Evolutionary conservation across 345 rosid genomes (phyloP), one percentile per base, ranked within the genome.

Genomic region (Cardamine chenopodiifolia): DNA sequence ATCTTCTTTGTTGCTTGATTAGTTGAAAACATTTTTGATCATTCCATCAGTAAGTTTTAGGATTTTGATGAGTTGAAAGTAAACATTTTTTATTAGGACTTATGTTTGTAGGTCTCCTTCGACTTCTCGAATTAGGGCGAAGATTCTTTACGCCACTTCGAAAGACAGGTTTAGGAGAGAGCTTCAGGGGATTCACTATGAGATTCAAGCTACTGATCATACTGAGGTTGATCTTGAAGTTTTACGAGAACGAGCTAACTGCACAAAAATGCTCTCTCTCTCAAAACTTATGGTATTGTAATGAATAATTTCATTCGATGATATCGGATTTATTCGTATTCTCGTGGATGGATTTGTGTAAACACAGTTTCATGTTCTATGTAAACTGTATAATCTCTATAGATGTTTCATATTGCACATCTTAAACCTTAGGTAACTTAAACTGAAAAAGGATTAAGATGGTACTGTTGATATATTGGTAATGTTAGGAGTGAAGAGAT

Each of bases 181-280:
- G 81, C 88, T 90, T 8, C 85, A 90, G 45, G 96, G 96, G 32
- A 68, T 90, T 72, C 96, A 90, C 73, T 88, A 88, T 37, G 91
- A 86, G 83, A 85, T 90, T 79, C 96, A 90, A 83, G 96, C 93
- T 12, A 88, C 93, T 72, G 96, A 90, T 79, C 86, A 89, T 66
- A 85, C 93, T 1, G 96, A 90, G 78, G 87, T 90, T 87, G 90
- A 88, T 73, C 88, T 88, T 37, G 87, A 90, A 32, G 91, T 88
- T 49, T 6, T 86, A 52, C 81, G 80, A 66, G 92, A 86, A 26
- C 88, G 87, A 50, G 92, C 91, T n/a, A 80, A 86, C 66, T 90
- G 56, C 84, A 2, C 8, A 4, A 15, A 22, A 9, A 23, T 47
- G 19, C 1, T 52, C 19, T 57, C 15, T 66, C 1, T n/a, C 3